Base-by-base conservation (phyloP, 225 moss, liverwort and hornwort species). In the Sphagnum tenellum region DNA sequence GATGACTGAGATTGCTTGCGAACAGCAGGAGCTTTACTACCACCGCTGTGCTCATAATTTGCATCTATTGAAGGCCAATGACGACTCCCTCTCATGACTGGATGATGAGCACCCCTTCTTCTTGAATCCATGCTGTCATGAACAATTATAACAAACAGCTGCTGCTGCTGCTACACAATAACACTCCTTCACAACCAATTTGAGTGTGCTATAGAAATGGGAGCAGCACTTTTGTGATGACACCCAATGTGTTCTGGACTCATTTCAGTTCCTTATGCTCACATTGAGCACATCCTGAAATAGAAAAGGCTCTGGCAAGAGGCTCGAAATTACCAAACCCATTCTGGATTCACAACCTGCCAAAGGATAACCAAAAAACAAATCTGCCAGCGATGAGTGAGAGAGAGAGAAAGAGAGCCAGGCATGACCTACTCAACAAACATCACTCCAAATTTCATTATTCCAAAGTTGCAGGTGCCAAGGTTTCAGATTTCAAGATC, bases 1-100 rank as follows among this genome's bases (percentile, higher is more conserved):
- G 91, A 78, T 49, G 74, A 57, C n/a, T 84, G 86, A 11, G 79
- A 75, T 44, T 78, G 77, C 65, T 84, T 89, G 8, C 82, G 86
- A 2, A 81, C 66, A n/a, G 78, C 29, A 29, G 29, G 69, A 47
- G 85, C 78, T 76, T 83, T 79, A 63, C 85, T 83, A 78, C 72
- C 83, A 70, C 88, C 81, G 56, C 88, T 84, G 56, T 77, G 72
- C 58, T 85, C 82, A 68, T 79, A 84, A 57, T 77, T 69, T 69
- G 88, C 76, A 68, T 83, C 88, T 53, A 75, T 70, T 54, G 87
- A 55, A 49, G 62, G 65, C 87, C 85, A 82, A 70, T 29, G 29
- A 29, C 77, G 74, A 69, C 67, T 78, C 14, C 76, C 71, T 71
- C 81, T 73, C 81, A 81, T 68, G 47, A 81, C 58, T 59, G 85